Evolutionary conservation across 345 rosid species (phyloP).

Genomic region (Dimocarpus longan): DNA sequence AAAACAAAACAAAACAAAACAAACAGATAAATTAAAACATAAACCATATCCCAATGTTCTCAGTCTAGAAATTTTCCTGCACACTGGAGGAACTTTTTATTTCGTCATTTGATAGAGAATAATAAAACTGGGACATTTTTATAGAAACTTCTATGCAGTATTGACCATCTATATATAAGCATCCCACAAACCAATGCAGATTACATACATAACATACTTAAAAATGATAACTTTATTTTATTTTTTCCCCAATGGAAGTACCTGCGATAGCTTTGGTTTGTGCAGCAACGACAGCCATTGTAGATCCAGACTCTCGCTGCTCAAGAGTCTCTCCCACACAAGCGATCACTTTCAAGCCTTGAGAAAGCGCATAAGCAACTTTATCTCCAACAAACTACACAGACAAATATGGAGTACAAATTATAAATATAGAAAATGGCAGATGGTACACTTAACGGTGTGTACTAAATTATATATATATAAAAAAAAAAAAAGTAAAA

Average conservation of each 20-base stretch:
- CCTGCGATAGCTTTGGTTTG: constrained; percentile 80
- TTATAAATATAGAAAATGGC: neutral
- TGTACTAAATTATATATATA: no score
- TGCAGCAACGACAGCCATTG: constrained; percentile 64
- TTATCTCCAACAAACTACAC: constrained; percentile 73
- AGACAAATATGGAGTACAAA: constrained; percentile 1
- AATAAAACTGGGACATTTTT: neutral
- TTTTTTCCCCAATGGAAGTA: constrained; percentile 17
- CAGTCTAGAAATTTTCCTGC: neutral
- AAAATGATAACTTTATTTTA: neutral
- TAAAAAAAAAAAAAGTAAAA: no score
- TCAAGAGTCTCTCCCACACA: constrained; percentile 79
- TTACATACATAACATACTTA: neutral
- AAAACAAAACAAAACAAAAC: neutral
- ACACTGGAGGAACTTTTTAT: neutral
- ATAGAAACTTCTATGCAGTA: neutral
- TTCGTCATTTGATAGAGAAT: neutral
- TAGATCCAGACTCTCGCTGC: constrained; percentile 76
- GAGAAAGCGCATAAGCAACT: constrained; percentile 61
- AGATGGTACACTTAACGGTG: neutral
- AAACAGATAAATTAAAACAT: neutral
- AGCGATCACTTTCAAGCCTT: constrained; percentile 71
- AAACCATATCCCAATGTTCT: neutral
- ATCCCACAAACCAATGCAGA: constrained; percentile 8
- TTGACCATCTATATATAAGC: neutral